These are phyloP conservation scores for Candida ipomoeae DNA, from an alignment of 805 yeast species.

Conservation along the genomic window DNA sequence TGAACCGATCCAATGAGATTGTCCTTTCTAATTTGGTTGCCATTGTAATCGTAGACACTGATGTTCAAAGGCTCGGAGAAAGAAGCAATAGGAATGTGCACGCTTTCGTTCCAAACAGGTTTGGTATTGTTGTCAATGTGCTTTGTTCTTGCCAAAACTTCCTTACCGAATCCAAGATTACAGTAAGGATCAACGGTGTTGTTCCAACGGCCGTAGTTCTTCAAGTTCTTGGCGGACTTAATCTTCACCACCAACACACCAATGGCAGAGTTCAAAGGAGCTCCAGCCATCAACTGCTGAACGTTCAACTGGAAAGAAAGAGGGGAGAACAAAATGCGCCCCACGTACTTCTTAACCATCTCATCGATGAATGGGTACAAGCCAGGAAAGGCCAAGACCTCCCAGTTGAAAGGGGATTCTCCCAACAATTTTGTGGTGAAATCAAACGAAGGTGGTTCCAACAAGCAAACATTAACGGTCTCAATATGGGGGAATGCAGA, in stretches of 20 bases:
- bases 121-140: constrained; percentile 59
- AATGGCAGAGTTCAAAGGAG: constrained; percentile 70
- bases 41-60: constrained; percentile 72
- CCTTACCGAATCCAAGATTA: constrained; percentile 58
- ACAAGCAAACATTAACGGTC: constrained; percentile 77
- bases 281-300: constrained; percentile 85
- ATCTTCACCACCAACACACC: constrained; percentile 78
- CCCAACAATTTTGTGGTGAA: constrained; percentile 73
- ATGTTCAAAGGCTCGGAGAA: constrained; percentile 80
- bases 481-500: constrained; percentile 88
- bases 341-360: constrained; percentile 80
- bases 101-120: constrained; percentile 84
- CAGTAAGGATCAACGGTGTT: constrained; percentile 90
- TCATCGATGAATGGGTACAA: constrained; percentile 75
- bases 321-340: constrained; percentile 85
- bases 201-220: constrained; percentile 64
- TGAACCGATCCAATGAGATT: constrained; percentile 73
- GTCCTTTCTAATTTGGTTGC: constrained; percentile 60
- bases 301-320: constrained; percentile 89
- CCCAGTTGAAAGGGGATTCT: constrained; percentile 82
- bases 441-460: constrained; percentile 87
- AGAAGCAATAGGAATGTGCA: constrained; percentile 64
- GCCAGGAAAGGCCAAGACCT: constrained; percentile 83
- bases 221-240: constrained; percentile 63
- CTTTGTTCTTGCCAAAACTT: constrained; percentile 63